These are phyloP conservation scores for Yamadazyma takamatsuzukensis DNA, from an alignment of 805 yeast genomes.

Conservation along the genomic window DNA sequence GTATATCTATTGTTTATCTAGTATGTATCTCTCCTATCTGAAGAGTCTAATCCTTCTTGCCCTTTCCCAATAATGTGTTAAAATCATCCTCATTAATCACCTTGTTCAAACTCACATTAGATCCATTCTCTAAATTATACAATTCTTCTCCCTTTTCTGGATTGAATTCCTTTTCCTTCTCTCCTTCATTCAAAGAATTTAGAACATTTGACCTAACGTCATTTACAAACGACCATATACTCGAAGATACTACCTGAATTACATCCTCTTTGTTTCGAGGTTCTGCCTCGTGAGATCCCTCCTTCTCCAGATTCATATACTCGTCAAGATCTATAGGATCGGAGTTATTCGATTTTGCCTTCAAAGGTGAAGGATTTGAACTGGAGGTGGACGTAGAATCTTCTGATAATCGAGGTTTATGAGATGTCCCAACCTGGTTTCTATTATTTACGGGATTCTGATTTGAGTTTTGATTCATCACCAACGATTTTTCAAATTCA, in stretches of 20 bases:
- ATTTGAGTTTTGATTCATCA: slow-evolving; percentile 1
- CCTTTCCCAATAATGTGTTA: too few species aligned
- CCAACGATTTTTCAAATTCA: slow-evolving; percentile 54
- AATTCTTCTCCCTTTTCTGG: slow-evolving; percentile 3
- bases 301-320: slow-evolving; percentile 9
- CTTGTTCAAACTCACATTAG: slow-evolving; percentile 11
- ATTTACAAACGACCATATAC: slow-evolving; percentile 42
- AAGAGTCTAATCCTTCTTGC: too few species aligned
- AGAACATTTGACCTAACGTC: slow-evolving; percentile 35
- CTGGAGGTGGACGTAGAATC: slow-evolving; percentile 23
- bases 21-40: not conserved
- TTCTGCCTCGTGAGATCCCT: not conserved
- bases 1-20: not conserved
- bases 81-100: slow-evolving; percentile 8
- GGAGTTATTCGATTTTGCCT: slow-evolving; percentile 15
- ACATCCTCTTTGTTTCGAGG: slow-evolving; percentile 28
- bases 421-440: not conserved
- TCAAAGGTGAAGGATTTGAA: slow-evolving; percentile 24
- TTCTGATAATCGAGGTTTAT: slow-evolving; percentile 17
- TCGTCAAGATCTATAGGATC: slow-evolving; percentile 10
- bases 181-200: slow-evolving; percentile 10
- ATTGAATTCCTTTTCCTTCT: not conserved
- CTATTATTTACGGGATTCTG: slow-evolving; percentile 1
- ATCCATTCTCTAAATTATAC: slow-evolving; percentile 25
- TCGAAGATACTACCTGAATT: slow-evolving; percentile 38